Evolutionary conservation across 2,329 filamentous ascomycete species (phyloP).

Genomic region (Colletotrichum euphorbiae): DNA sequence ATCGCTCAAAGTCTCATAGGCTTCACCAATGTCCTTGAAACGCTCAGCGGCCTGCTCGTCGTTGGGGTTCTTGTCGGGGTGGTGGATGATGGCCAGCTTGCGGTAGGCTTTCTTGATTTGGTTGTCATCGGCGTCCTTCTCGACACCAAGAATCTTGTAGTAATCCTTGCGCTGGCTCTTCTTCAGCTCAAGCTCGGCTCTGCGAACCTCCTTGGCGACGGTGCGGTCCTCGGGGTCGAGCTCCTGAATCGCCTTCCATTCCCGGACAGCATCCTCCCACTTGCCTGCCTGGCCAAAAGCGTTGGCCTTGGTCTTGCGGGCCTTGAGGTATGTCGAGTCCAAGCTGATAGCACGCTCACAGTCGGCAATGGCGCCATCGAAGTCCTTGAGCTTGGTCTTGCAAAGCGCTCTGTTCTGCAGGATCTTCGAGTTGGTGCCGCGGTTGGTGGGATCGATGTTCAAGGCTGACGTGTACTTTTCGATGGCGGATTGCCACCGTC

Average conservation of each 20-base stretch:
- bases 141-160: conserved; percentile 93
- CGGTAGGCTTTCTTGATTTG: conserved; percentile 98
- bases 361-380: conserved; percentile 83
- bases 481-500: conserved; percentile 82
- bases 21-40: conserved; percentile 98
- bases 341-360: conserved; percentile 86
- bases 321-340: conserved; percentile 88
- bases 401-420: conserved; percentile 93
- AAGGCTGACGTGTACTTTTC: conserved; percentile 87
- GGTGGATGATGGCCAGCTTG: conserved; percentile 91
- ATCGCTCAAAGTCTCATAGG: conserved; percentile 95
- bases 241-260: conserved; percentile 89
- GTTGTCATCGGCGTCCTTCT: conserved; percentile 84
- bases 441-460: conserved; percentile 87
- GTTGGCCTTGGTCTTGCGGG: conserved; percentile 93
- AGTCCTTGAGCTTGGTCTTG: conserved; percentile 85
- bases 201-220: conserved; percentile 86
- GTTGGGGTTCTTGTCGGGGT: conserved; percentile 97
- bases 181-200: conserved; percentile 95
- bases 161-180: conserved; percentile 98
- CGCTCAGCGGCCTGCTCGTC: conserved; percentile 86
- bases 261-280: conserved; percentile 92
- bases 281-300: conserved; percentile 85
- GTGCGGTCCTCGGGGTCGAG: conserved; percentile 83
- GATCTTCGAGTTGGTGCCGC: conserved; percentile 93